Evolutionary conservation across 441 rosid species (phyloP), one percentile per base, ranked within the genome.

Genomic region (Omphalea diandra): DNA sequence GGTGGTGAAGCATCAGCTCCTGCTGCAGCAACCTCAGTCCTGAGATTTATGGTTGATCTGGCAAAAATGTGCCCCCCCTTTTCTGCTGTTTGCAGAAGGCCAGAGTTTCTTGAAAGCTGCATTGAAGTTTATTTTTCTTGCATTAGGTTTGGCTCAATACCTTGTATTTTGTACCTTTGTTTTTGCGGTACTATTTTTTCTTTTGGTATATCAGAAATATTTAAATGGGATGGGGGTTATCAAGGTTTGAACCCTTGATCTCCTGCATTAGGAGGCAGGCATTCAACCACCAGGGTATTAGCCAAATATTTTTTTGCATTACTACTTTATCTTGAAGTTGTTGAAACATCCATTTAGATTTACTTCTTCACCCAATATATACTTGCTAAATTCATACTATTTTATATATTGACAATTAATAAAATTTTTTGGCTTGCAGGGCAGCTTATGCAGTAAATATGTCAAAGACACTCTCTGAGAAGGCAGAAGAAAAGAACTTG

Each of bases 1-100:
- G 97, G 98, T 71, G 99, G 99, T 53, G 98, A 94, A 84, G 98
- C 99, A 68, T 90, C 97, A 67, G 99, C 99, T 86, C 99, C 99
- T 76, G 97, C 97, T 77, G 94, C 99, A 75, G 98, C 99, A n/a
- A 97, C 99, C 44, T 85, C 99, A 18, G 91, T 97, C 72, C 85
- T 97, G 75, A 89, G 98, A 76, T 97, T 97, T 78, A 94, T 97
- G 99, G 99, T 97, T 87, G 99, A 97, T 83, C 84, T 97, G 71
- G 98, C 97, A 68, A 97, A 97, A 84, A 94, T 97, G 99, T 94
- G 90, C 72, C 94, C 97, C 68, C 84, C 92, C 36, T 97, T 97
- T 84, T 89, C 98, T 69, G 87, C 97, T 81, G 93, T 87, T 70
- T 94, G 99, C 90, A 87, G 93, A 81, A 87, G 98, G 62, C 78